Percentiles rank a stretch among this genome's conserved stretches.
Conservation (phyloP, 495 filamentous ascomycete genomes). For the Durotheca rogersii region DNA sequence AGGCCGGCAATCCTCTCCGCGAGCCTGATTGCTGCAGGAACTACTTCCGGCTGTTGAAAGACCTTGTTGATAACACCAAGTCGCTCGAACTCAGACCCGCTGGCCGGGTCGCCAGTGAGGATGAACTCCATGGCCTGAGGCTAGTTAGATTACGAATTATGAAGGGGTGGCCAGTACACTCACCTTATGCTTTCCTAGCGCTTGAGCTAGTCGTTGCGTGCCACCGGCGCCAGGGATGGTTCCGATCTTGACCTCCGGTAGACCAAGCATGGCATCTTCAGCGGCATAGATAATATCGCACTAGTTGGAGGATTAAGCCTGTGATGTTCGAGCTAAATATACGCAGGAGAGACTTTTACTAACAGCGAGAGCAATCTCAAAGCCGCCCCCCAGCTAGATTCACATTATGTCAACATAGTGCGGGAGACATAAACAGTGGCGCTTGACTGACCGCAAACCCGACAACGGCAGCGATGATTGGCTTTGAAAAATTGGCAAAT, state of each 20-base stretch:
- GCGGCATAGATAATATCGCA: conserved; percentile 47
- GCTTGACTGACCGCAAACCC: conserved; percentile 37
- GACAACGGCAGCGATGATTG: conserved; percentile 39
- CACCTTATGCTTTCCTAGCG: conserved; percentile 44
- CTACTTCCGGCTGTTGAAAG: conserved; percentile 16
- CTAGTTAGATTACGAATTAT: background rate
- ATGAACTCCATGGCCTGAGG: conserved; percentile 81
- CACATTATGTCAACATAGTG: background rate
- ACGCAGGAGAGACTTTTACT: conserved; percentile 24
- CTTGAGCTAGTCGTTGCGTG: conserved; percentile 42
- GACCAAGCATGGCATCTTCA: conserved; percentile 38
- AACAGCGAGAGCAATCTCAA: conserved; percentile 38
- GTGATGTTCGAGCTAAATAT: background rate
- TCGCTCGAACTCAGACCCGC: conserved; percentile 54
- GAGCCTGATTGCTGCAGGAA: conserved; percentile 20
- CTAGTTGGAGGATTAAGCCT: conserved; percentile 7
- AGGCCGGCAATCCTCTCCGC: conserved; percentile 26
- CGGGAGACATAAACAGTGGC: too few relatives aligned
- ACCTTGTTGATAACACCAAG: conserved; percentile 25
- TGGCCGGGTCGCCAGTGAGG: conserved; percentile 71
- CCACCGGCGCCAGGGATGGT: conserved; percentile 48
- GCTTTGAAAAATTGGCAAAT: conserved; percentile 35
- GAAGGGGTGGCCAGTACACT: background rate
- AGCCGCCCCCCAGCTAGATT: conserved; percentile 39
- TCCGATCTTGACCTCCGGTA: conserved; percentile 48